Conservation (phyloP, 163 green algal genomes). For the Scenedesmus sp. region DNA sequence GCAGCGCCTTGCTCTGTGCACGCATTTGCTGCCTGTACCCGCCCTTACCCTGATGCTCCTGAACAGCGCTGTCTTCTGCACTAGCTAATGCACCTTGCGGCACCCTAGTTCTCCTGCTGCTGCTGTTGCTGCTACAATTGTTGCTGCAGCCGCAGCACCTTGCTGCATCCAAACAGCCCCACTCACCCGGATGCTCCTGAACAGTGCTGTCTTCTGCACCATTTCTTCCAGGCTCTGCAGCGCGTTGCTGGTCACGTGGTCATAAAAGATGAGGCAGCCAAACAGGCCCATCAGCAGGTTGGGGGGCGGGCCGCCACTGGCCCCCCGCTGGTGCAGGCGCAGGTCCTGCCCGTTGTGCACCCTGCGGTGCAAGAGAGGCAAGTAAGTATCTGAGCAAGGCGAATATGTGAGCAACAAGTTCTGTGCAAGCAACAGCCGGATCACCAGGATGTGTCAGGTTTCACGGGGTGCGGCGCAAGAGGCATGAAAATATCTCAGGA, state of each 20-base stretch:
- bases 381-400: neutral
- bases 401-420: neutral
- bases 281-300: slow-evolving; percentile 45
- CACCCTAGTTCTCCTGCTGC: neutral
- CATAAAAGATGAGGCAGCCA: slow-evolving; percentile 46
- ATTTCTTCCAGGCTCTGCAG: slow-evolving; percentile 19
- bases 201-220: neutral
- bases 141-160: neutral
- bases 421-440: no score
- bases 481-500: no score
- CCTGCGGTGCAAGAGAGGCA: neutral
- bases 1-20: neutral
- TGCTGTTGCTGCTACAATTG: neutral
- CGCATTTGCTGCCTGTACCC: neutral
- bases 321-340: neutral
- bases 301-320: neutral
- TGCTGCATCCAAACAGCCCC: neutral
- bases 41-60: neutral
- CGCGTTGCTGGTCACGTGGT: slow-evolving; percentile 34
- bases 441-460: no score
- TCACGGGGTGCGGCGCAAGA: no score
- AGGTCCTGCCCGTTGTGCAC: slow-evolving; percentile 49
- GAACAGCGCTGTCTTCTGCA: neutral
- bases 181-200: slow-evolving; percentile 5
- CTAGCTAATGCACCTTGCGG: neutral